Base-by-base conservation (phyloP, 2,329 filamentous ascomycete genomes). In the Metarhizium humberi region DNA sequence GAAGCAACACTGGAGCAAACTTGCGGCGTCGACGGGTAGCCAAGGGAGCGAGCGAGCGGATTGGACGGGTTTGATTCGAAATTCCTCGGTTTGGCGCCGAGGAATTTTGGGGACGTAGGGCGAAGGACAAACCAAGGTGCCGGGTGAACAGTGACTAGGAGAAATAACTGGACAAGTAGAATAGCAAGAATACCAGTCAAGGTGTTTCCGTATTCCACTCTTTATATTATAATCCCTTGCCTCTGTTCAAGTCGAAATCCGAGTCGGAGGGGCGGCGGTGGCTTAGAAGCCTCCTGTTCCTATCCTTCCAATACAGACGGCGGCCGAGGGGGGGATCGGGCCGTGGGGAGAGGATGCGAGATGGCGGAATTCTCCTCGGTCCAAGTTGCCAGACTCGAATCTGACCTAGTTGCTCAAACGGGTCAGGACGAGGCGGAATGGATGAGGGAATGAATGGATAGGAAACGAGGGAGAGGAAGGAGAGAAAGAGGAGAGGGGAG, bases 401-500 rank as follows among this genome's bases (percentile, higher is more conserved):
- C 65, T 60, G 65, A 67, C 69, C 69, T 69, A 64, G 63, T 64
- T 62, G 62, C 48, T 50, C 51, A 60, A 63, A 65, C 65, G 63
- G 65, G 69, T 70, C 70, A 71, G 74, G 76, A 78, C 74, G 72
- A 74, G 71, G 69, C 69, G 69, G 70, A 69, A 73, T 68, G 73
- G 72, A 73, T 73, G 74, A 77, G 74, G 71, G 73, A 80, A 80
- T 73, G 77, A 79, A 75, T 79, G 75, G 75, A 75, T 73, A 61
- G 71, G 67, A 59, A 65, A 63, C 63, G 60, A 67, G 66, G 61
- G 68, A 68, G 65, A 67, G 67, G 69, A 73, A 73, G 69, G 63
- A 65, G 66, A 64, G 64, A 65, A 68, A 66, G 67, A 67, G 64
- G 66, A 66, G 67, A 67, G 67, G 66, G 69, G 69, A 70, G 69